Evolutionary conservation across 2,329 filamentous ascomycete genomes (phyloP).

Genomic region (Apiospora koreana): DNA sequence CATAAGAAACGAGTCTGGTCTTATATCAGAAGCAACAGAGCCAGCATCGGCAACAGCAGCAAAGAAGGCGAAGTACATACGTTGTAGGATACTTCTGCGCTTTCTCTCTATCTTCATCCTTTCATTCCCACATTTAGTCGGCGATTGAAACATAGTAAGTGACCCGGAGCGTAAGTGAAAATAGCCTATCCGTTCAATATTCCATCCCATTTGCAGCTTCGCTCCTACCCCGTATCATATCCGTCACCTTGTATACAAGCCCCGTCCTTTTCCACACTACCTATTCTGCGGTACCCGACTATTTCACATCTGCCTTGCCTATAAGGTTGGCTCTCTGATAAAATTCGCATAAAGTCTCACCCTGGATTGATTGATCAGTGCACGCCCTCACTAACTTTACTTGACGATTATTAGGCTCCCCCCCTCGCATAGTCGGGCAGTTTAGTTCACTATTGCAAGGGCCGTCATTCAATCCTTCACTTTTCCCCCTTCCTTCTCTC

Average conservation of each 20-base stretch:
- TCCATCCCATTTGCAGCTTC: background rate
- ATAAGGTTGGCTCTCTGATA: slow-evolving; percentile 7
- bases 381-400: slow-evolving; percentile 9
- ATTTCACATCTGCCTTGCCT: slow-evolving; percentile 9
- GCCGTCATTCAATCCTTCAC: slow-evolving; percentile 1
- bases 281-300: slow-evolving; percentile 1
- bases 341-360: slow-evolving; percentile 10
- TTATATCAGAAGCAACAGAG: slow-evolving; percentile 1
- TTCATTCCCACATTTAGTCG: background rate
- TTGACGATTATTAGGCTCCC: slow-evolving; percentile 8
- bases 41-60: background rate
- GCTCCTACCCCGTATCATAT: background rate
- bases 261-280: slow-evolving; percentile 3
- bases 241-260: background rate
- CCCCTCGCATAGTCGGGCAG: slow-evolving; percentile 5
- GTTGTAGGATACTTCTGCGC: background rate
- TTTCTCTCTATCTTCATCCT: background rate
- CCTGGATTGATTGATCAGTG: slow-evolving; percentile 10
- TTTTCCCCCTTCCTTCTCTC: background rate
- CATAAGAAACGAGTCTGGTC: slow-evolving; percentile 5
- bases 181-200: slow-evolving; percentile 5
- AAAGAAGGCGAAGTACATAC: background rate
- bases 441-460: slow-evolving; percentile 5
- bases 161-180: background rate
- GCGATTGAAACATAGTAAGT: background rate